Percentiles rank a stretch among this genome's conserved stretches.
These are phyloP conservation scores for Skeletonema marinoi DNA, from an alignment of 108 stramenopile species.

Conservation along the genomic window DNA sequence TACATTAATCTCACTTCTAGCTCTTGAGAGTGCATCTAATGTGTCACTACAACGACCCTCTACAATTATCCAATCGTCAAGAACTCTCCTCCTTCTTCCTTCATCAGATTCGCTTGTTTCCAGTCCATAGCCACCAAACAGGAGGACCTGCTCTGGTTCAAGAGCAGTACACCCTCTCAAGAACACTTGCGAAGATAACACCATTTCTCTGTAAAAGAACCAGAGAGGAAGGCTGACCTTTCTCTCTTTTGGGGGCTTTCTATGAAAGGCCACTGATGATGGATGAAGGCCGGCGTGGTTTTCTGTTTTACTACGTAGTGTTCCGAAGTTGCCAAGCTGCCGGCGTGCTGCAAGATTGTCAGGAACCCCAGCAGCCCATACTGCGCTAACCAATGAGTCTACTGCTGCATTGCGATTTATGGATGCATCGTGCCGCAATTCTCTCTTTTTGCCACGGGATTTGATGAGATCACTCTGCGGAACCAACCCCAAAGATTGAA, in stretches of 20 bases:
- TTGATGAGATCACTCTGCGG: conserved; percentile 2
- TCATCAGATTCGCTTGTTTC: not conserved
- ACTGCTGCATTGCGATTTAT: conserved; percentile 13
- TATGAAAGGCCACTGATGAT: conserved; percentile 13
- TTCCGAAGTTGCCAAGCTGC: conserved; percentile 23
- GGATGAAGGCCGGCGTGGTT: conserved; percentile 17
- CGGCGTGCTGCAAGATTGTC: conserved; percentile 19
- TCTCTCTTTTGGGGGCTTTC: conserved; percentile 16
- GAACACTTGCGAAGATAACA: conserved; percentile 27
- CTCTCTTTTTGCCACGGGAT: not conserved
- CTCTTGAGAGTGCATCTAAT: not conserved
- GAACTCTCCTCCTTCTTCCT: not conserved
- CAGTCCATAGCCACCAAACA: conserved; percentile 22
- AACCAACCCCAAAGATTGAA: conserved; percentile 13
- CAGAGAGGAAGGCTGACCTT: not conserved
- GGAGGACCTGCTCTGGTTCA: conserved; percentile 15
- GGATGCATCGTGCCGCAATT: not conserved
- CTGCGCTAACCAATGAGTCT: conserved; percentile 13
- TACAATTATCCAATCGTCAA: conserved; percentile 28
- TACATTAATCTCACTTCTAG: conserved; percentile 17
- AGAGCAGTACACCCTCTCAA: conserved; percentile 19
- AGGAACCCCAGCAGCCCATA: conserved; percentile 13
- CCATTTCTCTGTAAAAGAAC: conserved; percentile 29
- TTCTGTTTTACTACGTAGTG: conserved; percentile 15
- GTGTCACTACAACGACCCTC: conserved; percentile 27